Percentiles rank a stretch among this genome's conserved stretches.
Evolutionary conservation across 73 alveolate species (phyloP).

Genomic region (Paramecium caudatum): DNA sequence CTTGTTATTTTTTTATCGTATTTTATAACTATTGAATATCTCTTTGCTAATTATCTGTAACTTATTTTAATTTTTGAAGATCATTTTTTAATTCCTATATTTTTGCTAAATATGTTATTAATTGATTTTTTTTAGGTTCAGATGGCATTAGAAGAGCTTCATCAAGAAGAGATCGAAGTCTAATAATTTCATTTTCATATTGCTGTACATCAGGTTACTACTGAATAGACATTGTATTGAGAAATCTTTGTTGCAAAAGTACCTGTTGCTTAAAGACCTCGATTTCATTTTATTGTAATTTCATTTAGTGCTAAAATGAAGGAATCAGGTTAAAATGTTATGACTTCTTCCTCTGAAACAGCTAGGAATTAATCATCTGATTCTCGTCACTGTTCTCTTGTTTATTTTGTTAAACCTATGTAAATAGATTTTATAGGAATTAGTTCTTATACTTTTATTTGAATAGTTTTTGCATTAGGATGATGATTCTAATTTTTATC

Average conservation of each 20-base stretch:
- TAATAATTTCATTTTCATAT: not conserved
- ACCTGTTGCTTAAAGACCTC: not conserved
- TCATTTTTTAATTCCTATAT: not conserved
- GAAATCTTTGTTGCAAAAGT: not conserved
- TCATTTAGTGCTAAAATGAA: not conserved
- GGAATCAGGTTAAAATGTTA: not conserved
- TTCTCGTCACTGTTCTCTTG: not conserved
- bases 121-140: conserved; percentile 24
- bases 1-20: not conserved
- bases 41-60: conserved; percentile 5
- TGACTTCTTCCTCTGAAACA: not conserved
- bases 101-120: not conserved
- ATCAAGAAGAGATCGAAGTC: not conserved
- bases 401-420: conserved; percentile 27
- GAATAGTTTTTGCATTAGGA: not conserved
- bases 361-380: not conserved
- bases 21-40: not conserved
- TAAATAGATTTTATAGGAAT: not conserved
- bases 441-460: not conserved
- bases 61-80: not conserved
- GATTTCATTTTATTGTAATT: conserved; percentile 10
- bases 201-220: not conserved
- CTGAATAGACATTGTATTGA: not conserved
- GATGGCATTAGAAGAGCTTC: not conserved
- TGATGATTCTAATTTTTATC: too few species aligned